Percentiles rank a stretch among this genome's conserved stretches.
Evolutionary conservation across 345 rosid genomes (phyloP).

Genomic region (Microcos paniculata): DNA sequence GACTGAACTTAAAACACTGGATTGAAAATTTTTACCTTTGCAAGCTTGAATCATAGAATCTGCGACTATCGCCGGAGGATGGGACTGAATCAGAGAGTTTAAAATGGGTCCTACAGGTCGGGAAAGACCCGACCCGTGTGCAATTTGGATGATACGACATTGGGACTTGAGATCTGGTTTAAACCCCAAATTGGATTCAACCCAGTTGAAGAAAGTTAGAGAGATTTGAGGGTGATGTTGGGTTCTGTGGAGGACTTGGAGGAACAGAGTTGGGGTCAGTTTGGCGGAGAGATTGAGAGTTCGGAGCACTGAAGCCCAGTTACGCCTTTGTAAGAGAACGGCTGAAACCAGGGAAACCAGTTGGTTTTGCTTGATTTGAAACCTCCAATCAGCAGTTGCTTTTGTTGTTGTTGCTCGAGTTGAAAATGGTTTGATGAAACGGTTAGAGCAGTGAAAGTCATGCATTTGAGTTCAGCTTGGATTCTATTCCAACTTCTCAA

Average conservation of each 20-base stretch:
- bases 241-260: slow-evolving; percentile 51
- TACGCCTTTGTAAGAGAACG: slow-evolving; percentile 52
- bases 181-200: slow-evolving; percentile 40
- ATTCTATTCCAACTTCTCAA: too few species aligned
- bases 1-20: slow-evolving; percentile 37
- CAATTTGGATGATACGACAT: slow-evolving; percentile 41
- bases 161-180: slow-evolving; percentile 55
- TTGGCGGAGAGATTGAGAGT: slow-evolving; percentile 44
- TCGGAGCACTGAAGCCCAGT: slow-evolving; percentile 44
- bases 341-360: slow-evolving; percentile 53
- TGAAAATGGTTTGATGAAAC: slow-evolving; percentile 33
- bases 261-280: slow-evolving; percentile 49
- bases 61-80: slow-evolving; percentile 31
- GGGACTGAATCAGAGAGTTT: slow-evolving; percentile 39
- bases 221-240: slow-evolving; percentile 37
- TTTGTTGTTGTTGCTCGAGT: slow-evolving; percentile 13
- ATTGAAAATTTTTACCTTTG: slow-evolving; percentile 37
- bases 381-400: slow-evolving; percentile 41
- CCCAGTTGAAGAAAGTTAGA: slow-evolving; percentile 64
- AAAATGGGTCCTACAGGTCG: slow-evolving; percentile 35
- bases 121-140: slow-evolving; percentile 30
- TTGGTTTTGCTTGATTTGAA: slow-evolving; percentile 35
- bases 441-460: not conserved
- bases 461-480: slow-evolving; percentile 30
- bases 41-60: slow-evolving; percentile 44